Percentiles rank a stretch among this genome's conserved stretches.
Evolutionary conservation across 192 early-diverging fungal genomes (phyloP).

Genomic region (Rhizophagus prolifer): DNA sequence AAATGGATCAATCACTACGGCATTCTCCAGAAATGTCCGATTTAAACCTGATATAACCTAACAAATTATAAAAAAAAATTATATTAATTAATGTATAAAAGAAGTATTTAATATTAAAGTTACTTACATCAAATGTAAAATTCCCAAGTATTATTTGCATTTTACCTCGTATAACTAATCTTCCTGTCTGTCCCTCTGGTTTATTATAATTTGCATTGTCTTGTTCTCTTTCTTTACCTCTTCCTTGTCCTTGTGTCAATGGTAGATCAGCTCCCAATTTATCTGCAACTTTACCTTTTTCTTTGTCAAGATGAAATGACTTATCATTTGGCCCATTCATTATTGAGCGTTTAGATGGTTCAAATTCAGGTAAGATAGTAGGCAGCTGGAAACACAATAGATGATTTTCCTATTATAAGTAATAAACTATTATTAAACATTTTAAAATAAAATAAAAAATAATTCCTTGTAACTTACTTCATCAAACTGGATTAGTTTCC

Average conservation of each 20-base stretch:
- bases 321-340: neutral
- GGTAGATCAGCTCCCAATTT: neutral
- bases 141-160: constrained; percentile 8
- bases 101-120: neutral
- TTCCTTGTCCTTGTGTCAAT: neutral
- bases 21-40: constrained; percentile 11
- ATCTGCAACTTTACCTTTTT: neutral
- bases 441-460: neutral
- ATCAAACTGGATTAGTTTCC: neutral
- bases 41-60: neutral
- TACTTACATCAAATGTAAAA: constrained; percentile 18
- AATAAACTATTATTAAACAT: neutral
- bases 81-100: neutral
- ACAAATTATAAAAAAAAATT: neutral
- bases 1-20: neutral
- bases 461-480: neutral
- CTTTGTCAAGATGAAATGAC: neutral
- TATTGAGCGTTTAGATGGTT: constrained; percentile 1
- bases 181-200: constrained; percentile 8
- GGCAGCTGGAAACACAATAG: constrained; percentile 16
- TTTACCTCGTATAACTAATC: neutral
- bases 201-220: neutral
- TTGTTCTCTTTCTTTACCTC: neutral
- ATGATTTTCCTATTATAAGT: constrained; percentile 5
- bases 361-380: constrained; percentile 4